Conservation (phyloP, 108 stramenopile species). For the Mediolabrus comicus region DNA sequence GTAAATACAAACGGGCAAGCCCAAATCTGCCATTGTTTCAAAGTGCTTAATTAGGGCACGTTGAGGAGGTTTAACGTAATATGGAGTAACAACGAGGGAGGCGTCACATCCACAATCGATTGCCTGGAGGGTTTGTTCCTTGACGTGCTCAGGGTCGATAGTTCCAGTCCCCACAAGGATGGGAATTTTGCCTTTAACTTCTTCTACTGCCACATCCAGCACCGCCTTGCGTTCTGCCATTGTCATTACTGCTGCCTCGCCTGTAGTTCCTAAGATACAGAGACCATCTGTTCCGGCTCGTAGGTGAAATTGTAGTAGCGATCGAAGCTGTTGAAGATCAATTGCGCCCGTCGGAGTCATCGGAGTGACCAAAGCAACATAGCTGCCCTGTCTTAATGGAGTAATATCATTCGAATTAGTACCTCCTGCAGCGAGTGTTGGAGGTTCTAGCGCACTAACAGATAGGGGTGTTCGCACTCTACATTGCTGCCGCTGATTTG, state of each 20-base stretch:
- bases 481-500: background rate
- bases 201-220: conserved; percentile 55
- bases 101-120: conserved; percentile 70
- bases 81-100: conserved; percentile 79
- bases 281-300: conserved; percentile 69
- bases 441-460: background rate
- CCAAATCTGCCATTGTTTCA: conserved; percentile 59
- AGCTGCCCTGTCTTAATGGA: conserved; percentile 55
- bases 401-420: conserved; percentile 60
- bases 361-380: conserved; percentile 72
- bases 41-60: conserved; percentile 66
- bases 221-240: conserved; percentile 60
- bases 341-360: conserved; percentile 59
- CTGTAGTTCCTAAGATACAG: conserved; percentile 75
- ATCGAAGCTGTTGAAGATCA: conserved; percentile 46
- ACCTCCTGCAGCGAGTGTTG: conserved; percentile 15
- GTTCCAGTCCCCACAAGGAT: conserved; percentile 70
- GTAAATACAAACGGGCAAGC: conserved; percentile 78
- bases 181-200: conserved; percentile 61
- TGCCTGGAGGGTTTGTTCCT: conserved; percentile 63
- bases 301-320: conserved; percentile 68
- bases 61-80: conserved; percentile 85
- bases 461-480: background rate
- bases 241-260: conserved; percentile 63
- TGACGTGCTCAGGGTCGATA: conserved; percentile 49